Base-by-base conservation (phyloP, 2,329 filamentous ascomycete genomes). In the Alternaria sp. region DNA sequence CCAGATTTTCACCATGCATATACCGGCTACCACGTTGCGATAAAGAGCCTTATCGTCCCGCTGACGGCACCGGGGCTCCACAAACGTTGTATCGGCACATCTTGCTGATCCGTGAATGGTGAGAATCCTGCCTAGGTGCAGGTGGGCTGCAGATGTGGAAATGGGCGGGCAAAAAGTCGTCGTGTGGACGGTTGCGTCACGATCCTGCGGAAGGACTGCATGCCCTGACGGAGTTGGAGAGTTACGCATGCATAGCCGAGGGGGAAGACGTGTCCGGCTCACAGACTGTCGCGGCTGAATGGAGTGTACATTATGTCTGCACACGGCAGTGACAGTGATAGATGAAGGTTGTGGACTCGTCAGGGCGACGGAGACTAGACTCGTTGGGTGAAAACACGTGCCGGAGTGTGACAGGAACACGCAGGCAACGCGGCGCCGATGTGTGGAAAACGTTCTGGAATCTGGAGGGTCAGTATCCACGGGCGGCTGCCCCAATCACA, bases 391-490 rank as follows among this genome's bases (percentile, higher is more conserved):
- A 61, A 70, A 47, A 60, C 63, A 60, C 50, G 63, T 59, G 58
- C 61, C 58, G 61, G 43, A 56, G 54, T 44, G 61, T 60, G 51
- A 51, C 44, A 33, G 57, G 12, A 49, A 63, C 55, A 57, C 54
- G 59, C 59, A 59, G 60, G 59, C 65, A 49, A 69, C 62, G 67
- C 67, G 67, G 67, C 37, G 37, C 64, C 61, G 55, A 54, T 57
- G 56, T 61, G 47, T 37, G 51, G 60, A 61, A 62, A 61, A 70
- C 20, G 70, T 69, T 74, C 71, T 74, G 70, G 71, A 74, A 71
- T 68, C 55, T 44, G 23, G 49, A 60, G 53, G 67, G 60, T 54
- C 56, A 60, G 54, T 63, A 53, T 55, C 60, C 66, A 65, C 67
- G 65, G 58, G 60, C 62, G 44, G 53, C 54, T 54, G 47, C 64